Evolutionary conservation across 2,329 filamentous ascomycete genomes (phyloP).

Genomic region (Aspergillus ochraceoroseus): DNA sequence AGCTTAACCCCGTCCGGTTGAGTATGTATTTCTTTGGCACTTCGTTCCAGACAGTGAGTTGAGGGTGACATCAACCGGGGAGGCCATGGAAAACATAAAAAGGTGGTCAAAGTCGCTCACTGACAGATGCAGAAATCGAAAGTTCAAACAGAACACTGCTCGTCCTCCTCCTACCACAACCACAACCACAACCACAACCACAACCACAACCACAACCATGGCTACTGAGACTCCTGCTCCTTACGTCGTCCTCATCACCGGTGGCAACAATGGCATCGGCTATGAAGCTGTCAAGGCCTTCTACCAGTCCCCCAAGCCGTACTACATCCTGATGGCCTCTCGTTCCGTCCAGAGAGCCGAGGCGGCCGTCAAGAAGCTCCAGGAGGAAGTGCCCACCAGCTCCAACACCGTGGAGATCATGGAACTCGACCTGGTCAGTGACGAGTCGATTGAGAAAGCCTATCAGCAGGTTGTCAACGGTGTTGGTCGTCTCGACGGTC

Average conservation of each 20-base stretch:
- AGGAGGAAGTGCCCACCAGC: slow-evolving; percentile 39
- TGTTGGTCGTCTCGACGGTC: slow-evolving; percentile 42
- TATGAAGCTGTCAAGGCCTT: slow-evolving; percentile 55
- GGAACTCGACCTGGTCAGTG: slow-evolving; percentile 53
- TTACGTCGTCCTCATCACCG: slow-evolving; percentile 54
- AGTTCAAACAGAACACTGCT: too few species aligned
- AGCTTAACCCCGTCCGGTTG: too few species aligned
- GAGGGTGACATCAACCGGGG: too few species aligned
- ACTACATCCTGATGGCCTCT: slow-evolving; percentile 54
- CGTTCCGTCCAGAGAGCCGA: slow-evolving; percentile 51
- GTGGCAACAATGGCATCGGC: slow-evolving; percentile 58
- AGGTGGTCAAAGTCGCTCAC: too few species aligned
- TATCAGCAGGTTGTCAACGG: slow-evolving; percentile 38
- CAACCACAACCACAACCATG: too few species aligned
- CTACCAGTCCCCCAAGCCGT: slow-evolving; percentile 44
- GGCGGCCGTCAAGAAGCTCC: slow-evolving; percentile 42
- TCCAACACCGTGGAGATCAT: slow-evolving; percentile 45
- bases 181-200: too few species aligned
- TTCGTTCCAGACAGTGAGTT: too few species aligned
- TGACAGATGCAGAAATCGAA: too few species aligned
- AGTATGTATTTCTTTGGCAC: too few species aligned
- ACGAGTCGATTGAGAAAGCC: slow-evolving; percentile 49
- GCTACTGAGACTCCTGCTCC: too few species aligned
- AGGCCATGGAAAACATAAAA: too few species aligned
- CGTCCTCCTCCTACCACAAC: too few species aligned